phyloP scores from a whole-genome alignment of 805 yeast genomes.

The Limtongia smithiae region DNA sequence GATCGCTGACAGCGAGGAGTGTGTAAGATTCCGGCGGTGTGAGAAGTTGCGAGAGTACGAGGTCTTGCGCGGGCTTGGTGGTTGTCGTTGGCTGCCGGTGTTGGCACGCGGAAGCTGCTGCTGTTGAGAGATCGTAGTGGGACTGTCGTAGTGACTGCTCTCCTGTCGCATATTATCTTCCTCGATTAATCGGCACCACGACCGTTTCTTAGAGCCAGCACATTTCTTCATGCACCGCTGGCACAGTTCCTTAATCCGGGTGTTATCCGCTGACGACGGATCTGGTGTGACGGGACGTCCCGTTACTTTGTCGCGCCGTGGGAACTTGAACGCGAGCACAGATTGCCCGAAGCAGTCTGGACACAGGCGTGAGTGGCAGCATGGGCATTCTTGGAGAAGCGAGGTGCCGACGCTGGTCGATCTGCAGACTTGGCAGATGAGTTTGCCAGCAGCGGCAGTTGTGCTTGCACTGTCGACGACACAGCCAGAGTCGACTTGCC shows the following conservation, averaged over 20 bases:
- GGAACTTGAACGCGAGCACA: constrained; percentile 12
- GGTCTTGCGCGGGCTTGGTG: not conserved
- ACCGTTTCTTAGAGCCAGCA: constrained; percentile 18
- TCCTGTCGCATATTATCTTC: no score
- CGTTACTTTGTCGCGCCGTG: constrained; percentile 9
- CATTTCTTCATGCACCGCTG: constrained; percentile 19
- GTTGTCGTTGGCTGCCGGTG: not conserved
- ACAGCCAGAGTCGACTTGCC: no score
- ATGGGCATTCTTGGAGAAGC: constrained; percentile 1
- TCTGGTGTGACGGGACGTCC: not conserved
- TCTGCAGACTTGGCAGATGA: not conserved
- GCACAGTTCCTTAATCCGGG: constrained; percentile 11
- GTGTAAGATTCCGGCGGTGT: constrained; percentile 10
- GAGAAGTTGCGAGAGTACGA: not conserved
- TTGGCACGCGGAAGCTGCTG: constrained; percentile 70
- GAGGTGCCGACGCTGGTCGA: not conserved
- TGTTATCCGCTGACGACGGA: not conserved
- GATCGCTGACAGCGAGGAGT: constrained; percentile 4
- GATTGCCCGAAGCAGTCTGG: constrained; percentile 17
- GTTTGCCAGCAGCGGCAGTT: not conserved
- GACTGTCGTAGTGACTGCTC: no score
- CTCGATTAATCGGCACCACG: constrained; percentile 10
- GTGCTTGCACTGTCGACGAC: not conserved
- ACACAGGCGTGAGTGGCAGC: constrained; percentile 9
- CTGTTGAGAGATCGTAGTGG: no score